Evolutionary conservation across 345 rosid species (phyloP).

Genomic region (Firmiana major): DNA sequence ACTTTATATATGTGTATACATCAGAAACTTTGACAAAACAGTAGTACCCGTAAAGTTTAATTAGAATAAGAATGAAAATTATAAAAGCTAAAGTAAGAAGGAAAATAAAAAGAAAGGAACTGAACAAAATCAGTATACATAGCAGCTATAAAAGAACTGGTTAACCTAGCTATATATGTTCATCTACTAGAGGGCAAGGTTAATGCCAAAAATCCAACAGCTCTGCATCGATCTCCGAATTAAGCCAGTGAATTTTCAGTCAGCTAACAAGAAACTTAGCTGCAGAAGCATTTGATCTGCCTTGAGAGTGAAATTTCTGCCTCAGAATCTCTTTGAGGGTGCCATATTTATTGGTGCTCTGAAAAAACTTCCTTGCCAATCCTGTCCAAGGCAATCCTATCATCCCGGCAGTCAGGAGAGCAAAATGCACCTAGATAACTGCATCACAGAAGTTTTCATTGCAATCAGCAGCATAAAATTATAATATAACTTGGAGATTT

Average conservation of each 20-base stretch:
- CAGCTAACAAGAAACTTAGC: too few species aligned
- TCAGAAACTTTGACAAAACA: not conserved
- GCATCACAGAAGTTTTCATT: too few species aligned
- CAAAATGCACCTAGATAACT: too few species aligned
- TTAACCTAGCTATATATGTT: too few species aligned
- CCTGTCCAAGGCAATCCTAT: not conserved
- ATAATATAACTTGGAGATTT: too few species aligned
- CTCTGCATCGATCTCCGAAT: too few species aligned
- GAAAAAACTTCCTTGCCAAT: not conserved
- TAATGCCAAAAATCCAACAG: not conserved
- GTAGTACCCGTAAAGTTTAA: not conserved
- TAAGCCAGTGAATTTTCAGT: not conserved
- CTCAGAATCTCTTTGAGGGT: not conserved
- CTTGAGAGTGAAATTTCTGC: not conserved
- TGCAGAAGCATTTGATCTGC: not conserved
- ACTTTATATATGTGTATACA: not conserved
- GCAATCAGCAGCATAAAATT: too few species aligned
- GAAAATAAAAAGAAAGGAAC: too few species aligned
- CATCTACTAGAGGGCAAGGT: not conserved
- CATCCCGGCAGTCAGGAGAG: not conserved
- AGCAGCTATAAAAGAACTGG: too few species aligned
- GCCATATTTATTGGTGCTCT: not conserved
- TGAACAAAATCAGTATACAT: too few species aligned
- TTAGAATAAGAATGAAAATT: too few species aligned
- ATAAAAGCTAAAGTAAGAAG: too few species aligned